These are phyloP conservation scores for Geopyxis carbonaria DNA, from an alignment of 495 filamentous ascomycete genomes.

Conservation along the genomic window DNA sequence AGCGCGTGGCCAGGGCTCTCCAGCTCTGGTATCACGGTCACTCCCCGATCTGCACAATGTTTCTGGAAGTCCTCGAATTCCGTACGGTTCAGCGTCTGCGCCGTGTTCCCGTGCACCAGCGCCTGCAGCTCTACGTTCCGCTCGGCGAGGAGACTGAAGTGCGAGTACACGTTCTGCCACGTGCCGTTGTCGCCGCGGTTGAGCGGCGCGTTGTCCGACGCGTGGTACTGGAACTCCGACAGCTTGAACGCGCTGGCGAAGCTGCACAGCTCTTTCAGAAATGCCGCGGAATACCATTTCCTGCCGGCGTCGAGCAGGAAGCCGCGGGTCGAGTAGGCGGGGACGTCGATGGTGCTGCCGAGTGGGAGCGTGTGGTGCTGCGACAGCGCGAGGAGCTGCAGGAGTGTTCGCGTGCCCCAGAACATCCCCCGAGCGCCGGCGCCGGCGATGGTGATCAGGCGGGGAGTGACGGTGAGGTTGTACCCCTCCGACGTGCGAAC, in stretches of 20 bases:
- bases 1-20: slow-evolving; percentile 38
- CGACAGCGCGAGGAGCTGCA: slow-evolving; percentile 31
- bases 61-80: slow-evolving; percentile 36
- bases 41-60: slow-evolving; percentile 35
- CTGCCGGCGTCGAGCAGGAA: slow-evolving; percentile 40
- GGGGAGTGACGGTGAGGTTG: slow-evolving; percentile 24
- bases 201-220: slow-evolving; percentile 40
- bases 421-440: slow-evolving; percentile 37
- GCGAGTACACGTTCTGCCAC: slow-evolving; percentile 36
- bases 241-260: slow-evolving; percentile 42
- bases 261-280: slow-evolving; percentile 39
- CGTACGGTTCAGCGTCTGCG: slow-evolving; percentile 26
- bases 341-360: slow-evolving; percentile 29
- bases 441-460: slow-evolving; percentile 29
- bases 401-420: slow-evolving; percentile 38
- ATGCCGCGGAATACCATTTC: slow-evolving; percentile 38
- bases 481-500: slow-evolving; percentile 34
- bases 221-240: slow-evolving; percentile 41
- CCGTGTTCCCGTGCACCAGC: slow-evolving; percentile 35
- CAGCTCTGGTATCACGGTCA: slow-evolving; percentile 40
- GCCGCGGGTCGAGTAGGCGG: slow-evolving; percentile 34
- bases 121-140: slow-evolving; percentile 26
- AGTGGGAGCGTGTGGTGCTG: slow-evolving; percentile 23
- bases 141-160: slow-evolving; percentile 34
- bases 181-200: slow-evolving; percentile 36